Evolutionary conservation across 1,284 basidiomycete species (phyloP).

Genomic region (Peniophora sp.): DNA sequence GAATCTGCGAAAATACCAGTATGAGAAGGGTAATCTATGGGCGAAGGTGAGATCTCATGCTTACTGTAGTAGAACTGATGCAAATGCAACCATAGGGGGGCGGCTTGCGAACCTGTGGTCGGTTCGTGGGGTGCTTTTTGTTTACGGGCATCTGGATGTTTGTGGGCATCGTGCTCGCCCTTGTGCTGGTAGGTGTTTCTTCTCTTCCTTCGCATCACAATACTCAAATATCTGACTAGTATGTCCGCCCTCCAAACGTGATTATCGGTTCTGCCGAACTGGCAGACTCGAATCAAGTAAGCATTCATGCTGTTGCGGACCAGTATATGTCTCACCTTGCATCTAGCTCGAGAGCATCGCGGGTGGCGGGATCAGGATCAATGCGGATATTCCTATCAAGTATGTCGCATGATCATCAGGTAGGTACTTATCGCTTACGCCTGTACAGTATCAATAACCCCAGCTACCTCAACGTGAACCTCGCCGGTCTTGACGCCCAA

Average conservation of each 20-base stretch:
- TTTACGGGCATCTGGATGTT: slow-evolving; percentile 58
- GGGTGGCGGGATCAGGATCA: background rate
- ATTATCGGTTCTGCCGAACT: background rate
- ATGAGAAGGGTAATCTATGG: slow-evolving; percentile 57
- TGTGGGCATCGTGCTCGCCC: slow-evolving; percentile 45
- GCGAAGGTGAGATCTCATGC: slow-evolving; percentile 36
- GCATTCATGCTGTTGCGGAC: background rate
- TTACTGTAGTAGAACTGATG: too few relatives aligned
- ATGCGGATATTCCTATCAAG: background rate
- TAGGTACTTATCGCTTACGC: background rate
- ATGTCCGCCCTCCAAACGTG: background rate
- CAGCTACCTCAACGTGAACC: background rate
- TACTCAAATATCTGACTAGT: background rate
- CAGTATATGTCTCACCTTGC: background rate
- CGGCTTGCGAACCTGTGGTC: slow-evolving; percentile 44
- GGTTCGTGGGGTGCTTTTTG: slow-evolving; percentile 66
- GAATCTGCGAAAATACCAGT: slow-evolving; percentile 44
- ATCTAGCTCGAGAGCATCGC: background rate
- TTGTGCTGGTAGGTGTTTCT: background rate
- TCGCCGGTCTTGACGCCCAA: background rate
- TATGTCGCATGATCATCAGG: background rate
- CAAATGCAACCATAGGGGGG: too few relatives aligned
- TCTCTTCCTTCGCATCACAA: background rate
- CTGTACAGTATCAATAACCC: background rate
- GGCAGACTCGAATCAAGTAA: background rate